phyloP scores from a whole-genome alignment of 2,329 filamentous ascomycete species.

The Eutypella sp. region DNA sequence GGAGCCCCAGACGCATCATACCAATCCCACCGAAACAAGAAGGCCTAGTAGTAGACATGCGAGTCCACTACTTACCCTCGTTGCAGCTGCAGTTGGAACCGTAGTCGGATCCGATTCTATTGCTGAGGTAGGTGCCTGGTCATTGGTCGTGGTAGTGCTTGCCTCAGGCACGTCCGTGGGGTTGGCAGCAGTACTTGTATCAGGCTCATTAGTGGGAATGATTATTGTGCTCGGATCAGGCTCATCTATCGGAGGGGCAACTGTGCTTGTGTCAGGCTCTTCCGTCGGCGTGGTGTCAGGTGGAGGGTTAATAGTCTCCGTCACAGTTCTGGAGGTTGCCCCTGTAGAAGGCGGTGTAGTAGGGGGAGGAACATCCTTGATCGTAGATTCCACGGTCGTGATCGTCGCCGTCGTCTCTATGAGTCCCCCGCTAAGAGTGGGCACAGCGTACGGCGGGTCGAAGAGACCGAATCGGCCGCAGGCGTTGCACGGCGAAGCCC shows the following conservation, averaged over 20 bases:
- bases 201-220: no score
- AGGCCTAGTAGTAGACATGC: neutral
- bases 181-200: neutral
- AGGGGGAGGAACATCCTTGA: slow-evolving; percentile 9
- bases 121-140: neutral
- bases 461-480: slow-evolving; percentile 33
- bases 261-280: neutral
- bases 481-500: slow-evolving; percentile 30
- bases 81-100: slow-evolving; percentile 7
- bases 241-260: neutral
- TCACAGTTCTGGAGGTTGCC: slow-evolving; percentile 8
- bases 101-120: slow-evolving; percentile 2
- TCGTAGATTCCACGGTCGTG: slow-evolving; percentile 9
- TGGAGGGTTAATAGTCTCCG: neutral
- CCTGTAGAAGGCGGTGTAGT: slow-evolving; percentile 10
- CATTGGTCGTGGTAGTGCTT: neutral
- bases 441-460: slow-evolving; percentile 35
- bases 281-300: slow-evolving; percentile 1
- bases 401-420: slow-evolving; percentile 13
- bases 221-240: no score
- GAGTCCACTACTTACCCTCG: slow-evolving; percentile 3
- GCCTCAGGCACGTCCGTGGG: neutral
- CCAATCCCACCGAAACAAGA: neutral
- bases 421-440: slow-evolving; percentile 25
- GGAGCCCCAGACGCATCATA: no score